A percentile compares a stretch with the other conserved stretches of the same genome.
phyloP scores from a whole-genome alignment of 2,329 filamentous ascomycete species.

The Calcarisporium arbuscula region DNA sequence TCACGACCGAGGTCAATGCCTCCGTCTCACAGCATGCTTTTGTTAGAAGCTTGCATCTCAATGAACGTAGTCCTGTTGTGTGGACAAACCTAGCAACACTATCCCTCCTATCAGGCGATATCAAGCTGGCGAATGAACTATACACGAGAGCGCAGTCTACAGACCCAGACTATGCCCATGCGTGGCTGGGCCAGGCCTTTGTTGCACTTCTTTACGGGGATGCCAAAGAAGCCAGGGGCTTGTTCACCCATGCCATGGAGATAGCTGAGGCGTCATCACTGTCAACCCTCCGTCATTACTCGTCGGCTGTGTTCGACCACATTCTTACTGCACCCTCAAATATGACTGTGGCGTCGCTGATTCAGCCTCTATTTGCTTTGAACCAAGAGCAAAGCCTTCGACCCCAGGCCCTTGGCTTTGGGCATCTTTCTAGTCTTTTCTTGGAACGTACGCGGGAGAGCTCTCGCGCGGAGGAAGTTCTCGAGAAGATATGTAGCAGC shows the following conservation, averaged over 20 bases:
- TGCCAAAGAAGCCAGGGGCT: conserved; percentile 66
- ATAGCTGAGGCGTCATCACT: conserved; percentile 74
- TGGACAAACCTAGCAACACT: conserved; percentile 91
- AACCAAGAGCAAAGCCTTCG: conserved; percentile 70
- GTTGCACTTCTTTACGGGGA: conserved; percentile 74
- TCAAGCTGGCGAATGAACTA: conserved; percentile 78
- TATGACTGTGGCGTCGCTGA: conserved; percentile 53
- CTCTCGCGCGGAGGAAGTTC: conserved; percentile 51
- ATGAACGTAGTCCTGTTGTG: conserved; percentile 74
- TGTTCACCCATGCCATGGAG: conserved; percentile 93
- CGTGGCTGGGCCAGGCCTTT: conserved; percentile 90
- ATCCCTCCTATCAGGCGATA: conserved; percentile 77
- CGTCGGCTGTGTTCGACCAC: conserved; percentile 76
- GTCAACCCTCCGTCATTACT: conserved; percentile 71
- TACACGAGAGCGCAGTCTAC: conserved; percentile 89
- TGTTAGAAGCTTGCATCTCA: conserved; percentile 84
- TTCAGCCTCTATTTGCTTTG: conserved; percentile 84
- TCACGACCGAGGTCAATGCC: conserved; percentile 78
- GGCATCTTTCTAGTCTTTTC: conserved; percentile 74
- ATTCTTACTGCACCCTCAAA: conserved; percentile 52
- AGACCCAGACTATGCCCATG: conserved; percentile 87
- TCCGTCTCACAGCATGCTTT: conserved; percentile 90
- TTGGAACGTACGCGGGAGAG: conserved; percentile 73
- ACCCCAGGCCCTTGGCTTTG: conserved; percentile 63
- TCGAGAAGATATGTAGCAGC: conserved; percentile 60